phyloP scores from a whole-genome alignment of 345 rosid species.

The Brassica napus region Da-Ae NC_063448.1:18549001-18549500 shows the following conservation, averaged over 20 bases:
- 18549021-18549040: slow-evolving; percentile 8
- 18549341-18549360: slow-evolving; percentile 23
- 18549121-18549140: slow-evolving; percentile 24
- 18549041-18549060: slow-evolving; percentile 28
- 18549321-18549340: neutral
- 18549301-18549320: slow-evolving; percentile 11
- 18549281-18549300: slow-evolving; percentile 28
- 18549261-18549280: slow-evolving; percentile 7
- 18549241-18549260: slow-evolving; percentile 20
- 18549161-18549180: slow-evolving; percentile 2
- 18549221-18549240: slow-evolving; percentile 9
- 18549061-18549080: slow-evolving; percentile 36
- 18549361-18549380: slow-evolving; percentile 6
- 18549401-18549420: too few relatives aligned
- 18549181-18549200: slow-evolving; percentile 1
- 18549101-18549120: slow-evolving; percentile 40
- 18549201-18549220: slow-evolving; percentile 8
- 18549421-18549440: too few relatives aligned
- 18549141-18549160: slow-evolving; percentile 6
- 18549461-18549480: too few relatives aligned
- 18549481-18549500: too few relatives aligned
- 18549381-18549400: neutral
- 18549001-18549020: slow-evolving; percentile 25
- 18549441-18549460: too few relatives aligned
- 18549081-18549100: slow-evolving; percentile 18